Percentiles rank a stretch among this genome's conserved stretches.
Evolutionary conservation across 2,329 filamentous ascomycete species (phyloP).

Genomic region (Xylariaceae sp.): DNA sequence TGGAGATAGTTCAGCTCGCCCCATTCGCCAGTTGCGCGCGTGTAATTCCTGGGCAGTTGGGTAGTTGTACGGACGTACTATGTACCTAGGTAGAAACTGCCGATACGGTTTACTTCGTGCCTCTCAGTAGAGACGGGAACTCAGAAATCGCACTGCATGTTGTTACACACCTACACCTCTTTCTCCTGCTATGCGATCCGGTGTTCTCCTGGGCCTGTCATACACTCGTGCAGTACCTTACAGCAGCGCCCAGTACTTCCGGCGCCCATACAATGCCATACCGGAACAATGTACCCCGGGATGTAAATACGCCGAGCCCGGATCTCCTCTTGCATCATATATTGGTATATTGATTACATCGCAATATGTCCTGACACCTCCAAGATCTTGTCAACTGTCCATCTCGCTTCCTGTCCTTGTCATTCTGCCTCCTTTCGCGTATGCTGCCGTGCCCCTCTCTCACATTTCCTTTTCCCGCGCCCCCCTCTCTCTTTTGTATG

Average conservation of each 20-base stretch:
- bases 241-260: not conserved
- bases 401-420: not conserved
- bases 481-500: not conserved
- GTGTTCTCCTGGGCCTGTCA: not conserved
- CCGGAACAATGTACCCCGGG: not conserved
- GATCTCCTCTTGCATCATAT: slow-evolving; percentile 18
- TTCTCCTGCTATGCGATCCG: no score
- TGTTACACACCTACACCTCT: slow-evolving; percentile 3
- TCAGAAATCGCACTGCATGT: not conserved
- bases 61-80: not conserved
- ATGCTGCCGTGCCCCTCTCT: not conserved
- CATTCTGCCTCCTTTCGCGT: not conserved
- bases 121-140: not conserved
- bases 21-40: not conserved
- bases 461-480: no score
- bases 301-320: slow-evolving; percentile 10
- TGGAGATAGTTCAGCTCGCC: not conserved
- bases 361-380: not conserved
- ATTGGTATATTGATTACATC: slow-evolving; percentile 10
- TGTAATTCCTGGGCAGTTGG: not conserved
- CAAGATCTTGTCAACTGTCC: not conserved
- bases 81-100: not conserved
- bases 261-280: not conserved
- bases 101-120: no score
- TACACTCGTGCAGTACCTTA: not conserved